Percentiles rank a stretch among this genome's conserved stretches.
phyloP scores from a whole-genome alignment of 2,329 filamentous ascomycete genomes.

The Hypoxylon sp. region DNA sequence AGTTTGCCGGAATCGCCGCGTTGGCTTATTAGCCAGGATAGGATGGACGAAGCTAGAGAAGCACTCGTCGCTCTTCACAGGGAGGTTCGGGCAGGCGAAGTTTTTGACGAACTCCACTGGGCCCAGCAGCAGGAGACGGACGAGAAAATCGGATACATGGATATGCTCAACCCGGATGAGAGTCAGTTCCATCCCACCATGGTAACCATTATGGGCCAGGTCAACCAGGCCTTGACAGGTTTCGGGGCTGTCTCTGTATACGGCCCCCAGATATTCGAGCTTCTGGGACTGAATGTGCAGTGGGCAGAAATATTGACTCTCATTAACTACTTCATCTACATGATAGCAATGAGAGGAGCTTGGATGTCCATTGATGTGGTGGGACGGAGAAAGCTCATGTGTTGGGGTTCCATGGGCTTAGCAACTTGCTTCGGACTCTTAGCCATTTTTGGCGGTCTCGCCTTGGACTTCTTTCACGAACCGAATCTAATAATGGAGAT shows the following conservation, averaged over 20 bases:
- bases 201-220: conserved; percentile 71
- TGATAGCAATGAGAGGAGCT: conserved; percentile 70
- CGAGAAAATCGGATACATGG: conserved; percentile 61
- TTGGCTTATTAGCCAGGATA: conserved; percentile 66
- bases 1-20: conserved; percentile 68
- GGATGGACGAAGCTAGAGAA: conserved; percentile 62
- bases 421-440: conserved; percentile 63
- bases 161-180: conserved; percentile 68
- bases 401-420: conserved; percentile 63
- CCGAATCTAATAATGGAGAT: conserved; percentile 59
- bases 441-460: conserved; percentile 62
- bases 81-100: conserved; percentile 60
- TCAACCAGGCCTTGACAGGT: conserved; percentile 69
- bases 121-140: conserved; percentile 63
- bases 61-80: conserved; percentile 63
- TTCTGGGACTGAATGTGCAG: conserved; percentile 65
- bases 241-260: conserved; percentile 72
- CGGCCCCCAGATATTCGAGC: conserved; percentile 72
- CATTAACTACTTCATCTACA: conserved; percentile 71
- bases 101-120: conserved; percentile 62
- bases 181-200: conserved; percentile 70
- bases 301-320: conserved; percentile 68
- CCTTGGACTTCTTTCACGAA: conserved; percentile 55
- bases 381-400: conserved; percentile 64
- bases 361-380: conserved; percentile 69